A percentile compares a stretch with the other conserved stretches of the same genome.
These are phyloP conservation scores for Pyrus communis DNA, from an alignment of 306 rosid species.

Conservation along the genomic window DNA sequence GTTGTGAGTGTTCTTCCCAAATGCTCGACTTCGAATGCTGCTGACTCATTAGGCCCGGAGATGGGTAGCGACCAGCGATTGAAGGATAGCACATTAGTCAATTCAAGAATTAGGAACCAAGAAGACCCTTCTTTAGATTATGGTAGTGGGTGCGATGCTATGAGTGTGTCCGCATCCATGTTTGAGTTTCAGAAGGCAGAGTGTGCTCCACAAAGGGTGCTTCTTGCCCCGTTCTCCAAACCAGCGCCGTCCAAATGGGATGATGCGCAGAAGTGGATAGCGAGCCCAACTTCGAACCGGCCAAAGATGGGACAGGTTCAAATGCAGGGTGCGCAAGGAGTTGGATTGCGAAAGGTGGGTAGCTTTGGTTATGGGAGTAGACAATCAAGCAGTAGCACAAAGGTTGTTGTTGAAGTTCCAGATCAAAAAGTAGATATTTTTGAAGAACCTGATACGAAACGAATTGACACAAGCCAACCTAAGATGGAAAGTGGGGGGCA, in stretches of 20 bases:
- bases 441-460: constrained; percentile 91
- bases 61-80: constrained; percentile 34
- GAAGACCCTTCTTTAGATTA: constrained; percentile 61
- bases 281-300: constrained; percentile 73
- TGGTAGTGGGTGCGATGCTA: constrained; percentile 46
- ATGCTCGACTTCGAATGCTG: constrained; percentile 37
- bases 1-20: constrained; percentile 78
- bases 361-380: constrained; percentile 50
- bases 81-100: constrained; percentile 30
- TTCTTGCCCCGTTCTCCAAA: constrained; percentile 70
- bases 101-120: constrained; percentile 41
- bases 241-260: constrained; percentile 97
- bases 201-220: constrained; percentile 61
- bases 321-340: constrained; percentile 46
- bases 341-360: constrained; percentile 43
- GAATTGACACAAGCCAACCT: constrained; percentile 65
- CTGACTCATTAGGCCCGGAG: constrained; percentile 33
- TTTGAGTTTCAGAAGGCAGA: constrained; percentile 91
- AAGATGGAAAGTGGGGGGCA: constrained; percentile 54
- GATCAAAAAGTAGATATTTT: constrained; percentile 38
- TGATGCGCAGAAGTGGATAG: constrained; percentile 98
- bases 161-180: constrained; percentile 42
- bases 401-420: constrained; percentile 82
- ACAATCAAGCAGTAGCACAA: constrained; percentile 41
- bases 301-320: constrained; percentile 57